These are phyloP conservation scores for Aspergillus proliferans DNA, from an alignment of 2,329 filamentous ascomycete species.

Conservation along the genomic window DNA sequence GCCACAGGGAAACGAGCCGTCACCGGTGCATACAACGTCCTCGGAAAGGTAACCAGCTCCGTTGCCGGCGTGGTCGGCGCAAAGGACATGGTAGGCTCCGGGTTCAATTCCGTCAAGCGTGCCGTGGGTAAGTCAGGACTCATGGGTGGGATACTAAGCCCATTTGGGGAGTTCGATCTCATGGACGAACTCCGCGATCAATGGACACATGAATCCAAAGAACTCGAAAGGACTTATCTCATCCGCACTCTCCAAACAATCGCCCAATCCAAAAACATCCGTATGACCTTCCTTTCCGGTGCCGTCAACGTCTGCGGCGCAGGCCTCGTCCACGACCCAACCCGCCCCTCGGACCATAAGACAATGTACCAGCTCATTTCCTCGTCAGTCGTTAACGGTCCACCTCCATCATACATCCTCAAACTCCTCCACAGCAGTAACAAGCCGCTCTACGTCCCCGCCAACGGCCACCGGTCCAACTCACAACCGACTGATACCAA, in stretches of 20 bases:
- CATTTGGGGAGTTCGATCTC: constrained; percentile 92
- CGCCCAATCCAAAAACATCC: constrained; percentile 85
- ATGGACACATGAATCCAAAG: constrained; percentile 98
- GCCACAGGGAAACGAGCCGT: constrained; percentile 94
- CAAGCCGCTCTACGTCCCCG: constrained; percentile 82
- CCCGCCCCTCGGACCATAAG: constrained; percentile 88
- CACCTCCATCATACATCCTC: constrained; percentile 76
- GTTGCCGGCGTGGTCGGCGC: constrained; percentile 93
- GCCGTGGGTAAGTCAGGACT: constrained; percentile 91
- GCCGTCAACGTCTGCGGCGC: constrained; percentile 85
- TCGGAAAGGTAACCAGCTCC: constrained; percentile 90
- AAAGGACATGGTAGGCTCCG: constrained; percentile 84
- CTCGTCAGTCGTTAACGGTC: constrained; percentile 83
- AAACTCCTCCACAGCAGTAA: constrained; percentile 87
- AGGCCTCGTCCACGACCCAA: constrained; percentile 87
- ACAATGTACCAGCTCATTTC: constrained; percentile 99
- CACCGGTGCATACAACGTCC: constrained; percentile 90
- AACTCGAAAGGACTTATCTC: constrained; percentile 91
- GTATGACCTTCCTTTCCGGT: constrained; percentile 95
- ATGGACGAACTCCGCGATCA: constrained; percentile 91
- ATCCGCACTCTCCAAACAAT: constrained; percentile 95
- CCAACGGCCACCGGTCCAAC: constrained; percentile 71
- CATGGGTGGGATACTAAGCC: constrained; percentile 92
- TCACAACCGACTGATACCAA: constrained; percentile 77
- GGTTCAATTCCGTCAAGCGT: constrained; percentile 92